Base-by-base conservation (phyloP, 1,284 basidiomycete genomes). In the Leucoagaricus sp. region DNA sequence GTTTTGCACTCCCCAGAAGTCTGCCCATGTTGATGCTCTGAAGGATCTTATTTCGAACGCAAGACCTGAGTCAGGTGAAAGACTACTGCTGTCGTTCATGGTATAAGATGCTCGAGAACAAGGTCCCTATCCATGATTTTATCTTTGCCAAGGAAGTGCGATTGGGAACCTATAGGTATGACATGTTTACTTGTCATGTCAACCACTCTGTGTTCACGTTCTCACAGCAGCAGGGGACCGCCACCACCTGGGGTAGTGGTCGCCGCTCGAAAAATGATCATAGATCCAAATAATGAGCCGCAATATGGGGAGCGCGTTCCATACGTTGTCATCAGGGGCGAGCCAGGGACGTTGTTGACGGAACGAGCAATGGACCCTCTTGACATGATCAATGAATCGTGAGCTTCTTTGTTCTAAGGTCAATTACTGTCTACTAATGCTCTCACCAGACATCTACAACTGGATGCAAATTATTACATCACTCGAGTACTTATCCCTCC, bases 241-340 rank as follows among this genome's bases (percentile, higher is more conserved):
- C 96, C 94, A 0, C 95, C 93, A 4, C 96, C 96, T 8, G 96
- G 96, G 0, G 96, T 88, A 1, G 84, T 88, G 0, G 89, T 98
- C 4, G 94, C 95, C 3, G 89, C 91, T 15, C 82, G 89, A 40
- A 81, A 84, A 52, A 83, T 91, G 71, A 67, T 89, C 19, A 71
- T 84, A 45, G 96, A 98, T 69, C 86, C 87, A 1, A 84, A 88
- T 26, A 84, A 89, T 58, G 94, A 97, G 67, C 83, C 91, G 1
- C 94, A 96, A 65, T 96, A 97, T 64, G 94, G 91, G 13, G 96
- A 99, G 67, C 86, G 96, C 25, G 85, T 98, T 1, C 94, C 95
- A 0, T 98, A 98, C 69, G 83, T 98, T 41, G 92, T 99, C 55
- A 76, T 81, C 12, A 71, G 86, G 47, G 89, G 92, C 1, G 79